Evolutionary conservation across 495 filamentous ascomycete species (phyloP).

Genomic region (Aspergillus egyptiacus): DNA sequence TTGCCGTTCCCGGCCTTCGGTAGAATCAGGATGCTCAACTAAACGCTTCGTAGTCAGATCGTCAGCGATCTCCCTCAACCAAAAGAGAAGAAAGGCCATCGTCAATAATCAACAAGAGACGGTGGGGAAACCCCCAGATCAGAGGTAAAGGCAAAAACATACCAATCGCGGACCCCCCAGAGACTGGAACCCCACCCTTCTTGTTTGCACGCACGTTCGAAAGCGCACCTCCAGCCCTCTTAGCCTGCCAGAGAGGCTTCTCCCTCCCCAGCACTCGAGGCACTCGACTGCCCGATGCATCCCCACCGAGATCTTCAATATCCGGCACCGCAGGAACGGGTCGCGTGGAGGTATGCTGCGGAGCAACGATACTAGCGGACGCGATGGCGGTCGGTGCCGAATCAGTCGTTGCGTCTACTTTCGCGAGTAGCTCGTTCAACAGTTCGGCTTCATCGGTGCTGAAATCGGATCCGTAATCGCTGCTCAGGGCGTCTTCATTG

Average conservation of each 20-base stretch:
- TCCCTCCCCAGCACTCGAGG: slow-evolving; percentile 41
- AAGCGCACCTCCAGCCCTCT: slow-evolving; percentile 9
- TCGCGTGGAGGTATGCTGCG: slow-evolving; percentile 10
- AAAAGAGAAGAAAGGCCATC: slow-evolving; percentile 1
- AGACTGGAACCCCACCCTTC: slow-evolving; percentile 25
- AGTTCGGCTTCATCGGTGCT: slow-evolving; percentile 55
- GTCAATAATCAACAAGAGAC: background rate
- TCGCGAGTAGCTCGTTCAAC: slow-evolving; percentile 41
- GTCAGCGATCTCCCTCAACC: slow-evolving; percentile 39
- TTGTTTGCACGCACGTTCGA: slow-evolving; percentile 12
- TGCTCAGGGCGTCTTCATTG: slow-evolving; percentile 20
- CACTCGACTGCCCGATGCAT: slow-evolving; percentile 25
- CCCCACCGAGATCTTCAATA: slow-evolving; percentile 35
- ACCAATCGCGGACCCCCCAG: slow-evolving; percentile 32
- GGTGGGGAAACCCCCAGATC: background rate
- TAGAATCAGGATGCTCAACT: slow-evolving; percentile 53
- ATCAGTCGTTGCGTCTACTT: slow-evolving; percentile 28
- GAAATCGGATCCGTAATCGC: slow-evolving; percentile 71
- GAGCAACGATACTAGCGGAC: background rate
- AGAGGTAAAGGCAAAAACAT: slow-evolving; percentile 10
- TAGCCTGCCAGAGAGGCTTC: slow-evolving; percentile 32
- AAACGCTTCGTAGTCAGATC: slow-evolving; percentile 53
- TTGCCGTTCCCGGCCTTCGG: slow-evolving; percentile 39
- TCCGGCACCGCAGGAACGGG: slow-evolving; percentile 17
- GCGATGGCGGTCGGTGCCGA: slow-evolving; percentile 2